Percentiles rank a stretch among this genome's conserved stretches.
These are phyloP conservation scores for Vitis riparia DNA, from an alignment of 164 flowering plant species.

Conservation along the genomic window DNA sequence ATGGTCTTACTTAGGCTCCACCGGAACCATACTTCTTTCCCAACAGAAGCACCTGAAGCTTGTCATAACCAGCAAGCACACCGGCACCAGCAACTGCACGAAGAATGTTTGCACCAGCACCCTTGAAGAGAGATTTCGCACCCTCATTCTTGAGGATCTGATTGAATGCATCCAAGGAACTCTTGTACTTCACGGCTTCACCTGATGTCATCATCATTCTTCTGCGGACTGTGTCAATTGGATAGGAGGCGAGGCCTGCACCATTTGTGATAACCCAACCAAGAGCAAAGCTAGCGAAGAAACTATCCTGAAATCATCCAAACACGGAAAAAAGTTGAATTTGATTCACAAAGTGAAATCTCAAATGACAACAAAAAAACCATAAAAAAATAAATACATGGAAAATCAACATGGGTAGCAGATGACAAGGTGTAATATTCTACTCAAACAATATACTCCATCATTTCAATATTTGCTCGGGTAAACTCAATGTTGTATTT, in stretches of 20 bases:
- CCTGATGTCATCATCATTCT: conserved; percentile 49
- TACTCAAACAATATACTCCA: not conserved
- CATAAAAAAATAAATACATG: not conserved
- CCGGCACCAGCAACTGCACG: conserved; percentile 81
- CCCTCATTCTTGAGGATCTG: conserved; percentile 73
- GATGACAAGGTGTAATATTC: not conserved
- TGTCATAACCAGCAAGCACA: conserved; percentile 75
- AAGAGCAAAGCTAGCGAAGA: conserved; percentile 68
- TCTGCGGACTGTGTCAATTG: conserved; percentile 52
- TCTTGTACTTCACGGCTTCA: conserved; percentile 74
- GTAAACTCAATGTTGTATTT: too few species aligned
- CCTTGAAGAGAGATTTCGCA: conserved; percentile 64
- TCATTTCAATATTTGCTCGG: too few species aligned
- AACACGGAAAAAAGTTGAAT: too few species aligned
- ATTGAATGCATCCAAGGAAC: conserved; percentile 55
- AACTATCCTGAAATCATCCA: conserved; percentile 56
- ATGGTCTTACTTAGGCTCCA: conserved; percentile 36
- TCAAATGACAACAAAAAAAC: not conserved
- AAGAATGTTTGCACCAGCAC: conserved; percentile 77
- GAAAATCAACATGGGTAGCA: not conserved
- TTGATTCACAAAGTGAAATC: not conserved
- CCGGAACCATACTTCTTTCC: conserved; percentile 77
- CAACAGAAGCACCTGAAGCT: conserved; percentile 63
- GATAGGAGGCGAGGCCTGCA: conserved; percentile 74
- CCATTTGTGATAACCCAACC: conserved; percentile 74